Conservation (phyloP, 768 basidiomycete species). For the Auriculariales sp. region DNA sequence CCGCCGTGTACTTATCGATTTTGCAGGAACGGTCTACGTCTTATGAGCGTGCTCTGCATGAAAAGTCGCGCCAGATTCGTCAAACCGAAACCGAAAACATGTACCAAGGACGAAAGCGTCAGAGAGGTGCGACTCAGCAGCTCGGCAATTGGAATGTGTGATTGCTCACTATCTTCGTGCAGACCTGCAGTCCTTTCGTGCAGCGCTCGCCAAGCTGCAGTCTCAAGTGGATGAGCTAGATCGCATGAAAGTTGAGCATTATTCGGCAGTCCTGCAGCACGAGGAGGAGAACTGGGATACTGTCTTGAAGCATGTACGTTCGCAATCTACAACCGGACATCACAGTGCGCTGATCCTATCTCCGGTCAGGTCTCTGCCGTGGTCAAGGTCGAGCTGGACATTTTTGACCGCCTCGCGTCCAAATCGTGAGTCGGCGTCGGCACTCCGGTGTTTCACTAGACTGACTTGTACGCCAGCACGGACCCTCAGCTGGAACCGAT, state of each 20-base stretch:
- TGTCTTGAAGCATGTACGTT: slow-evolving; percentile 67
- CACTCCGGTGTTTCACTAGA: background rate
- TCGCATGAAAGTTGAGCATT: slow-evolving; percentile 69
- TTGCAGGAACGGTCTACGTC: slow-evolving; percentile 69
- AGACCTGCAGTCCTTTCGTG: slow-evolving; percentile 84
- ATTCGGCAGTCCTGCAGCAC: slow-evolving; percentile 78
- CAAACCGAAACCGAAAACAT: slow-evolving; percentile 76
- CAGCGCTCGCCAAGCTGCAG: slow-evolving; percentile 68
- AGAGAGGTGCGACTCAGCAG: slow-evolving; percentile 46
- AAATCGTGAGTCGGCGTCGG: slow-evolving; percentile 43
- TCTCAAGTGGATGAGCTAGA: slow-evolving; percentile 87
- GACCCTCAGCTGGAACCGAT: slow-evolving; percentile 86
- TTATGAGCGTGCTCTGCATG: slow-evolving; percentile 70
- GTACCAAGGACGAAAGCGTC: slow-evolving; percentile 47
- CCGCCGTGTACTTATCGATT: background rate
- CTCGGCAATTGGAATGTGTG: background rate
- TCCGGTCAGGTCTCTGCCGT: slow-evolving; percentile 59
- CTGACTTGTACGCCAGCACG: slow-evolving; percentile 20
- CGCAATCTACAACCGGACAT: background rate
- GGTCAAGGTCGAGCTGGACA: slow-evolving; percentile 81
- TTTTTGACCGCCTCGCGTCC: slow-evolving; percentile 75
- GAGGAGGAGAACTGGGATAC: slow-evolving; percentile 95
- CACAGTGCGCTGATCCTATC: too few species aligned
- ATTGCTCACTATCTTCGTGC: slow-evolving; percentile 7
- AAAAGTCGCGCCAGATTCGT: slow-evolving; percentile 73